A percentile compares a stretch with the other conserved stretches of the same genome.
Conservation (phyloP, 306 rosid genomes). For the Acacia acuminata region DNA sequence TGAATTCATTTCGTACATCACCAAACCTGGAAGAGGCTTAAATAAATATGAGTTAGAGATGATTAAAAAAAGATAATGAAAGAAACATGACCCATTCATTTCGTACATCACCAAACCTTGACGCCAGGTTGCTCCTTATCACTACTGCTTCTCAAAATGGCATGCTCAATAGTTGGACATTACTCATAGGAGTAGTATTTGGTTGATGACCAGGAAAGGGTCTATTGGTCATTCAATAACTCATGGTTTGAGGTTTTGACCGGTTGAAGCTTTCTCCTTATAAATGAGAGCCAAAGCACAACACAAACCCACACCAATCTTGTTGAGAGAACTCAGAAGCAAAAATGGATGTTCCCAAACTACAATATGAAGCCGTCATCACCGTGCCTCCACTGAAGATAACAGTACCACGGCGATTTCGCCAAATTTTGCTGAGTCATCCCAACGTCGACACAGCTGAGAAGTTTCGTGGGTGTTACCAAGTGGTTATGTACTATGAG, state of each 20-base stretch:
- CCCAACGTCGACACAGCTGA: neutral
- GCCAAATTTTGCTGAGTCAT: conserved; percentile 27
- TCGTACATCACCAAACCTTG: too few species aligned
- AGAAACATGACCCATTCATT: neutral
- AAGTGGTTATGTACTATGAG: conserved; percentile 46
- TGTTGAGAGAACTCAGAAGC: neutral
- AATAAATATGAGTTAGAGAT: too few species aligned
- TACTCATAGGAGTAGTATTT: too few species aligned
- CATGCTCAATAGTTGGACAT: too few species aligned
- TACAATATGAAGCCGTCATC: conserved; percentile 41
- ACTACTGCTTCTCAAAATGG: neutral
- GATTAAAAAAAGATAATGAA: too few species aligned
- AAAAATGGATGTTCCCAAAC: conserved; percentile 23
- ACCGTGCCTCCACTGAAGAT: conserved; percentile 41
- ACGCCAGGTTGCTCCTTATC: too few species aligned
- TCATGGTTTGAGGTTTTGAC: neutral
- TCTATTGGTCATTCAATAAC: neutral
- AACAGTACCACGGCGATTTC: conserved; percentile 38
- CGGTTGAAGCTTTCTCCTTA: neutral
- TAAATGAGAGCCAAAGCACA: neutral
- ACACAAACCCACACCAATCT: neutral
- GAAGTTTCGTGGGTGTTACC: conserved; percentile 39
- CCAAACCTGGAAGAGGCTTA: too few species aligned
- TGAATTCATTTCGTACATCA: neutral
- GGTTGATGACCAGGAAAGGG: neutral